Evolutionary conservation across 2,329 filamentous ascomycete genomes (phyloP).

Genomic region (Hypoxylon sp.): DNA sequence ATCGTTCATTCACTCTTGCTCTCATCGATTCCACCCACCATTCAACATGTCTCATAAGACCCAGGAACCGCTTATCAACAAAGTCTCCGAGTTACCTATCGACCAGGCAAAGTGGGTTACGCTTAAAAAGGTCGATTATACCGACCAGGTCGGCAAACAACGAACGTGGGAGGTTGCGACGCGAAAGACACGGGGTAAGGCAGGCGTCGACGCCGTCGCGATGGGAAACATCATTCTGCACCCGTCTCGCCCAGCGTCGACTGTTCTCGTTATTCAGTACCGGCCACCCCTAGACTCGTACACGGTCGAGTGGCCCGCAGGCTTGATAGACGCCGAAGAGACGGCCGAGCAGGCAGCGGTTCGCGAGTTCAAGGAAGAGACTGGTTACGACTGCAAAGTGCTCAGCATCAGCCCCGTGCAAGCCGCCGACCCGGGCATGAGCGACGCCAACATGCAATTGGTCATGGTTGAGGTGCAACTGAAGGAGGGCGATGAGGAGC

Average conservation of each 20-base stretch:
- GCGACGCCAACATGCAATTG: constrained; percentile 73
- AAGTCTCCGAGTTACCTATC: constrained; percentile 64
- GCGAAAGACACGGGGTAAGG: constrained; percentile 69
- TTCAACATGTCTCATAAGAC: constrained; percentile 58
- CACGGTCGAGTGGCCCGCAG: constrained; percentile 69
- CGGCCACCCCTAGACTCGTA: constrained; percentile 66
- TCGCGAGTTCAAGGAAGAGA: constrained; percentile 70
- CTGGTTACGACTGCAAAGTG: constrained; percentile 68
- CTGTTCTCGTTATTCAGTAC: constrained; percentile 68
- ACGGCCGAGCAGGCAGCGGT: constrained; percentile 67
- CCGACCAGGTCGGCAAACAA: constrained; percentile 67
- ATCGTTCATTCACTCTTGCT: background rate
- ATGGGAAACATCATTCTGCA: constrained; percentile 72
- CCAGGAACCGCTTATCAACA: constrained; percentile 63
- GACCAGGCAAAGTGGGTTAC: constrained; percentile 71
- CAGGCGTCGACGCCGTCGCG: constrained; percentile 73
- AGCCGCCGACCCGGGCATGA: constrained; percentile 71
- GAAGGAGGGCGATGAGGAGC: constrained; percentile 63
- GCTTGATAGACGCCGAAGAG: constrained; percentile 67
- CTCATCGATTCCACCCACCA: constrained; percentile 10
- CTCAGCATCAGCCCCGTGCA: constrained; percentile 67
- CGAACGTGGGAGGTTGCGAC: constrained; percentile 74
- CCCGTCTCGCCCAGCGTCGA: constrained; percentile 60
- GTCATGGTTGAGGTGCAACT: constrained; percentile 72
- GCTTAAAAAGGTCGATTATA: constrained; percentile 70